Conservation (phyloP, 2,329 filamentous ascomycete genomes). For the Fusarium sp. region DNA sequence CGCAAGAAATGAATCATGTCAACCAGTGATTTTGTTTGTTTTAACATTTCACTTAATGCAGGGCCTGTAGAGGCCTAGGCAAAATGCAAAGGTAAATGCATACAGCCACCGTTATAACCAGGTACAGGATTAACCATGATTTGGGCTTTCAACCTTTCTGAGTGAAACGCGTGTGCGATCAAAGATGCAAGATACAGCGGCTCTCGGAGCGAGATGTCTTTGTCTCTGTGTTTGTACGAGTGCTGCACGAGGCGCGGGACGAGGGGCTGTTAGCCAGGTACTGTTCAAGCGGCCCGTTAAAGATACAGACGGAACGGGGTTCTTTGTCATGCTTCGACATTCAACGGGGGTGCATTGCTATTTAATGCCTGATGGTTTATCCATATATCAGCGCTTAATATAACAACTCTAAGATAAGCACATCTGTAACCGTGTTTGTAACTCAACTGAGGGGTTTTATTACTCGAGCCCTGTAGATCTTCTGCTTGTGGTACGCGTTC, state of each 20-base stretch:
- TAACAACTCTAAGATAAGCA: constrained; percentile 1
- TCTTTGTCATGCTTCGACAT: not conserved
- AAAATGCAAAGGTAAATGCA: constrained; percentile 6
- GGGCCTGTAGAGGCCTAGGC: not conserved
- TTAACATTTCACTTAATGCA: constrained; percentile 16
- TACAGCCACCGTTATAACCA: constrained; percentile 14
- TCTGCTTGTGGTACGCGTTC: constrained; percentile 22
- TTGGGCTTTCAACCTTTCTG: not conserved
- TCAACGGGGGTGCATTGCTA: not conserved
- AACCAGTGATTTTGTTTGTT: not conserved
- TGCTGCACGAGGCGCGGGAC: constrained; percentile 21
- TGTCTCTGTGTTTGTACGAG: constrained; percentile 3
- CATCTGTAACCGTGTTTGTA: constrained; percentile 2
- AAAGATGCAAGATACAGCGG: constrained; percentile 26
- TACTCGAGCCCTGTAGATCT: constrained; percentile 9
- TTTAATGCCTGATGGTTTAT: constrained; percentile 4
- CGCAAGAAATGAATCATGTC: not conserved
- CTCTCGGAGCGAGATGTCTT: constrained; percentile 14
- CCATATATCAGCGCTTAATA: constrained; percentile 10
- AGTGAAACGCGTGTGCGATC: constrained; percentile 26
- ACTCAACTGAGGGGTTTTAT: constrained; percentile 12
- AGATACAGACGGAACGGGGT: not conserved
- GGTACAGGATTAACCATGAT: not conserved
- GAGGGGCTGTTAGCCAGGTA: not conserved
- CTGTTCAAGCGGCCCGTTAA: constrained; percentile 10